These are phyloP conservation scores for Leptomonas seymouri DNA, from an alignment of 208 protist species.

Conservation along the genomic window DNA sequence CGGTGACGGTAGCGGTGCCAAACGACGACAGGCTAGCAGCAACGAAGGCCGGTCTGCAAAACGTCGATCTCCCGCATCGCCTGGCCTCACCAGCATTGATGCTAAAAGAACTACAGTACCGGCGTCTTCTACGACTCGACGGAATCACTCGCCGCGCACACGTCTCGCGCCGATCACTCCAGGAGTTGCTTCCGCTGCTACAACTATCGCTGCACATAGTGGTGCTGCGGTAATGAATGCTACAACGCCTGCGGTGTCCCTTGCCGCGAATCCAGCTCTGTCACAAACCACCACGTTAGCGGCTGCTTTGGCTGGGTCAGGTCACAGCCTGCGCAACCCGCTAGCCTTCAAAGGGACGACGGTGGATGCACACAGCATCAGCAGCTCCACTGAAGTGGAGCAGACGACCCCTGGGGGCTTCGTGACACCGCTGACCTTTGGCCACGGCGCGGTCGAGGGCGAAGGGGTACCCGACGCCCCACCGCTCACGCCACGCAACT, in stretches of 20 bases:
- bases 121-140: not conserved
- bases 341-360: slow-evolving; percentile 8
- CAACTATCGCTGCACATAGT: not conserved
- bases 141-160: not conserved
- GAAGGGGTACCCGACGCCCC: not conserved
- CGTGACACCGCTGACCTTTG: slow-evolving; percentile 8
- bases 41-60: slow-evolving; percentile 2
- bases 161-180: not conserved
- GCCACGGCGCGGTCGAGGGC: not conserved
- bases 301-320: slow-evolving; percentile 3
- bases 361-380: slow-evolving; percentile 20
- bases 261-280: not conserved
- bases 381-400: slow-evolving; percentile 15
- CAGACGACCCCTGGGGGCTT: slow-evolving; percentile 14
- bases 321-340: slow-evolving; percentile 3
- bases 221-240: not conserved
- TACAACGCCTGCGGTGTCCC: not conserved
- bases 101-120: not conserved
- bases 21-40: slow-evolving; percentile 21
- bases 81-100: not conserved
- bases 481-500: slow-evolving; percentile 32
- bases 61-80: slow-evolving; percentile 9
- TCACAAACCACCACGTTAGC: not conserved
- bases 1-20: slow-evolving; percentile 7
- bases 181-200: not conserved